Base-by-base conservation (phyloP, 345 rosid species). In the Aquilaria yunnanensis region DNA sequence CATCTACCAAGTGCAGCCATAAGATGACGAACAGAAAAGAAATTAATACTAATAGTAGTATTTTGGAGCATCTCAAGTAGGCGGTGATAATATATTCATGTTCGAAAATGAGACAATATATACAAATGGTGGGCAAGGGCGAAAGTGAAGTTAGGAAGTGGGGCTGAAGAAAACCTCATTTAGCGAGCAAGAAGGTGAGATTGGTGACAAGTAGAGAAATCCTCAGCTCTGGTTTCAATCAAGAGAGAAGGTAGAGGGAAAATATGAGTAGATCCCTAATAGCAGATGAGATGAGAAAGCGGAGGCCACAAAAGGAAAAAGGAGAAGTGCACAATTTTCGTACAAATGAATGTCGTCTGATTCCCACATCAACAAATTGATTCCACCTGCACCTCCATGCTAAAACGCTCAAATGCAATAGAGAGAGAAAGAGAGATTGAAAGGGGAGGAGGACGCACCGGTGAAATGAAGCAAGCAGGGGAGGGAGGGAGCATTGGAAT, bases 221-320 rank as follows among this genome's bases (percentile, higher is more conserved):
- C 33, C 62, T 47, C 61, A 72, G 61, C 81, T 67, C 74, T 52
- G 11, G 55, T 49, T 34, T 14, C 75, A 66, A 74, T 74, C 71
- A 68, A 62, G 65, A 11, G 62, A 72, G 61, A 67, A 10, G 23
- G 23, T 16, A 16, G 23, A 16, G 23, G 23, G 23, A 16, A 16
- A 16, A 16, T 16, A 16, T 16, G 23, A 16, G 23, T 16, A 16
- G 23, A 16, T 16, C 23, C 23, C 23, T 16, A 16, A 16, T 16
- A 16, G 23, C 41, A 10, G 13, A n/a, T 34, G 52, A 47, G 65
- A 68, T 41, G 56, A 34, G 50, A 73, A 64, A 14, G 43, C 62
- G 10, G 13, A 57, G 64, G 32, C 37, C 33, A 12, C 32, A 61
- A 45, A 9, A 31, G 14, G 30, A 13, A 48, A 32, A 67, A 62